Base-by-base conservation (phyloP, 2,329 filamentous ascomycete species). In the Phyllosticta citrichinensis region DNA sequence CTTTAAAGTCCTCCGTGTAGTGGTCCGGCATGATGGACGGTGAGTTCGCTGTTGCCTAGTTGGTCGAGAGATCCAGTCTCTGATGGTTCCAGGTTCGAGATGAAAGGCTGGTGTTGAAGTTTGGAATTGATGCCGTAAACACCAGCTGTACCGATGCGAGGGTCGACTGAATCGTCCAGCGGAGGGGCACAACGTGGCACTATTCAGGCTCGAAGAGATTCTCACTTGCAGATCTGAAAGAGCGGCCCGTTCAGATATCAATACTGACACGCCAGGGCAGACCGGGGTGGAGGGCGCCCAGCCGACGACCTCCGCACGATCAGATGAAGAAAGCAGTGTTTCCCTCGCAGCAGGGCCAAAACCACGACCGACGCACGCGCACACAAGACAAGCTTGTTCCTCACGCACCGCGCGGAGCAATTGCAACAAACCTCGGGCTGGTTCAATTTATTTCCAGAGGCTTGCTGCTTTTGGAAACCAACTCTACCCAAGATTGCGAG, bases 271-370 rank as follows among this genome's bases (percentile, higher is more conserved):
- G 40, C 17, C 12, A 47, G 40, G 40, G 40, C 40, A 47, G 40
- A 47, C 14, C 40, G 17, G 40, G 40, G 27, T 30, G 40, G 40
- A 47, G 40, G 14, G 40, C 17, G 40, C 17, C 40, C 40, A 47
- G 40, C 40, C 40, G 51, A 50, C 56, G 35, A 57, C 22, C 56
- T 57, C 56, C 56, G 56, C 56, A 57, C 56, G 24, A 20, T 57
- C 56, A 52, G 56, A 57, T 57, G 56, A 57, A 57, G 17, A 47
- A 6, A 47, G 14, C 40, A 17, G 40, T 47, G 14, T n/a, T 47
- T n/a, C 2, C 40, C 40, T n/a, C 14, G 17, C 14, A 47, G n/a
- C 40, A 47, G 8, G 40, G 40, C 40, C 17, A 12, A 8, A 47
- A 47, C 3, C 40, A n/a, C 40, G n/a, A n/a, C 40, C 40, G 40